Percentiles rank a stretch among this genome's conserved stretches.
phyloP scores from a whole-genome alignment of 805 yeast genomes.

The Komagataella phaffii region DNA sequence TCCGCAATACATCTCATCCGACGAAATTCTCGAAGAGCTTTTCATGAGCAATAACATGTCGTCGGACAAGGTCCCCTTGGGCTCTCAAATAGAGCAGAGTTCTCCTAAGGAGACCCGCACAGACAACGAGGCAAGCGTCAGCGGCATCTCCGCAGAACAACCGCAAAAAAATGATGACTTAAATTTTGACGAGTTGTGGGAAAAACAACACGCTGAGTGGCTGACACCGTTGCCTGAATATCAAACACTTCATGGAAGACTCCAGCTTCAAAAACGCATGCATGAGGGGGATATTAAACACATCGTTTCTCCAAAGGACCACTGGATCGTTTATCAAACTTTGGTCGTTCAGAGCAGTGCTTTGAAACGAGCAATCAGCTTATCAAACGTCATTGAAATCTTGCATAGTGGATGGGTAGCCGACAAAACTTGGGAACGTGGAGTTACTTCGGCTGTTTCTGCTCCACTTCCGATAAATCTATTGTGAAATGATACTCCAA shows the following conservation, averaged over 20 bases:
- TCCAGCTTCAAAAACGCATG: constrained; percentile 9
- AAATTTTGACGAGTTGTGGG: constrained; percentile 30
- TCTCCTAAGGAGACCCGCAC: neutral
- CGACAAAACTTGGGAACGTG: constrained; percentile 53
- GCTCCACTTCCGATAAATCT: neutral
- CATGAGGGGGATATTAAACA: constrained; percentile 13
- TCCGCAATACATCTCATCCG: neutral
- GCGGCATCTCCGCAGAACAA: constrained; percentile 7
- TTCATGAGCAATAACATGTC: neutral
- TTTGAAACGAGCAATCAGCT: constrained; percentile 57
- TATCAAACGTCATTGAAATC: constrained; percentile 57
- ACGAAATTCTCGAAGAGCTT: neutral
- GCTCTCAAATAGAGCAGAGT: neutral
- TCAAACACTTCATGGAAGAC: constrained; percentile 11
- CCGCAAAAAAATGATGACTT: constrained; percentile 39
- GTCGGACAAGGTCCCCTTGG: neutral
- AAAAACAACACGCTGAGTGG: constrained; percentile 59
- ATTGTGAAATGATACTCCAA: neutral
- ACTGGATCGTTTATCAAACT: constrained; percentile 49
- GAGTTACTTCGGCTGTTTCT: neutral
- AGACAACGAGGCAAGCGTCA: neutral
- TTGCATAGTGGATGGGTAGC: constrained; percentile 80
- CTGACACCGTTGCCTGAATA: constrained; percentile 20
- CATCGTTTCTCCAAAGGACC: constrained; percentile 30
- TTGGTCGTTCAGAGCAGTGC: constrained; percentile 59